Evolutionary conservation across 148 eudicot genomes (phyloP).

Genomic region (Euryodendron excelsum): DNA sequence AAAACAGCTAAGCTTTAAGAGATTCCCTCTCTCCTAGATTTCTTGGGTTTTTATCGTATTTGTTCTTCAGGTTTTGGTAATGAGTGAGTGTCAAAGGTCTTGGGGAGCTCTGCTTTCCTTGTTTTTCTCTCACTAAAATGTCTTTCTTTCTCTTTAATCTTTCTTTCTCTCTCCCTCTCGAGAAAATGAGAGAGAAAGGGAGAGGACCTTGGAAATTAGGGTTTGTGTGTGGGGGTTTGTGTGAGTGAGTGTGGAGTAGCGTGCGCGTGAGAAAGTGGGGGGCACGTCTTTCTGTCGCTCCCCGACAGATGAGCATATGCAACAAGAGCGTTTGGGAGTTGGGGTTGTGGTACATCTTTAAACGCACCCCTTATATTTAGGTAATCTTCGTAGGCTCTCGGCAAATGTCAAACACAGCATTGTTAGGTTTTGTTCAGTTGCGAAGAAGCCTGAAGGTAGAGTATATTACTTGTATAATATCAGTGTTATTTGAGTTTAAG

Average conservation of each 20-base stretch:
- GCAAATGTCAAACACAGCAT: too few species aligned
- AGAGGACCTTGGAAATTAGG: not conserved
- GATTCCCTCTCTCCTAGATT: not conserved
- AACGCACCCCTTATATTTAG: too few species aligned
- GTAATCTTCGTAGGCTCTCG: too few species aligned
- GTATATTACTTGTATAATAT: too few species aligned
- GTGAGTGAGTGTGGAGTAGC: conserved; percentile 1
- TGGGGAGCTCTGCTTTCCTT: not conserved
- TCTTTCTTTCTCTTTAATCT: too few species aligned
- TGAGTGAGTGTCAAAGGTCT: not conserved
- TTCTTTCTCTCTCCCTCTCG: not conserved
- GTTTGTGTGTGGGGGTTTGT: not conserved
- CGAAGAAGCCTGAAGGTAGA: too few species aligned
- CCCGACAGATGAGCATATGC: not conserved
- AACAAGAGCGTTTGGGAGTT: not conserved
- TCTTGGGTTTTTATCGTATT: not conserved
- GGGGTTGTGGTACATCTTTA: too few species aligned
- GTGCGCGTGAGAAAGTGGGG: conserved; percentile 12
- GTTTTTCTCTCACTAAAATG: conserved; percentile 13
- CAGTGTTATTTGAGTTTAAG: too few species aligned
- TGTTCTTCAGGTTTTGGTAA: conserved; percentile 5
- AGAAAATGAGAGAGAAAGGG: not conserved
- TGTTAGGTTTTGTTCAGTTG: too few species aligned
- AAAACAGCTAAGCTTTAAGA: not conserved
- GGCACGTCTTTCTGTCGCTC: not conserved